phyloP scores from a whole-genome alignment of 495 filamentous ascomycete genomes.

The Pseudotulostoma volvatum region DNA sequence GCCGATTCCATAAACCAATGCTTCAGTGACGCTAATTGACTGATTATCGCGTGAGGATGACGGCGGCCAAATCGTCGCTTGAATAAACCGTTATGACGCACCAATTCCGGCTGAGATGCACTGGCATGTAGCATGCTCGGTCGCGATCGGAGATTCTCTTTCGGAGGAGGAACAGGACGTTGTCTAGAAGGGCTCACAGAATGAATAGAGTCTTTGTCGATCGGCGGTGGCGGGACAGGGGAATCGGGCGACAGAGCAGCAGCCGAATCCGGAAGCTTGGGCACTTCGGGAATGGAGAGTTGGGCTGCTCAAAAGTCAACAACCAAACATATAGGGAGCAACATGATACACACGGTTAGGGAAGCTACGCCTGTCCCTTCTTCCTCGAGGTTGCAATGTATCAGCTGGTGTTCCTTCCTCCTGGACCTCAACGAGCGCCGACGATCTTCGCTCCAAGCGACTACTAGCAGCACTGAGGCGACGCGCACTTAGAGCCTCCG shows the following conservation, averaged over 20 bases:
- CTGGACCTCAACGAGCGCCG: slow-evolving; percentile 55
- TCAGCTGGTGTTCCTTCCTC: slow-evolving; percentile 41
- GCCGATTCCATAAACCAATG: slow-evolving; percentile 71
- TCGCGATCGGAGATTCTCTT: slow-evolving; percentile 57
- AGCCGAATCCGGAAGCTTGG: slow-evolving; percentile 48
- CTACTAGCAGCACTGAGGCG: slow-evolving; percentile 76
- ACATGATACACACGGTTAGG: slow-evolving; percentile 15
- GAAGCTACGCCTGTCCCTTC: slow-evolving; percentile 40
- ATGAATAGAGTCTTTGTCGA: slow-evolving; percentile 63
- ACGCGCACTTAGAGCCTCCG: slow-evolving; percentile 61
- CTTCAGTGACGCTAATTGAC: slow-evolving; percentile 72
- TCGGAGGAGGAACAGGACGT: slow-evolving; percentile 69
- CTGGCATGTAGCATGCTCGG: slow-evolving; percentile 71
- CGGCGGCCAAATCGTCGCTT: slow-evolving; percentile 38
- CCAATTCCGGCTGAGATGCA: slow-evolving; percentile 49
- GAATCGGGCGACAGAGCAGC: slow-evolving; percentile 22
- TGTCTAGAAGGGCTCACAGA: slow-evolving; percentile 53
- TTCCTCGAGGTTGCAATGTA: slow-evolving; percentile 27
- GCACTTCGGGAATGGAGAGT: slow-evolving; percentile 46
- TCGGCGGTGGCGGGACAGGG: slow-evolving; percentile 42
- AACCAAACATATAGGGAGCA: background rate
- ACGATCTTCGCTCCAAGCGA: slow-evolving; percentile 61
- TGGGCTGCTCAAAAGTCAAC: slow-evolving; percentile 13
- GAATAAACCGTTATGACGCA: slow-evolving; percentile 35
- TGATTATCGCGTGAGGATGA: slow-evolving; percentile 55